A percentile compares a stretch with the other conserved stretches of the same genome.
These are phyloP conservation scores for Tolypocladium ophioglossoides DNA, from an alignment of 2,329 filamentous ascomycete species.

Conservation along the genomic window DNA sequence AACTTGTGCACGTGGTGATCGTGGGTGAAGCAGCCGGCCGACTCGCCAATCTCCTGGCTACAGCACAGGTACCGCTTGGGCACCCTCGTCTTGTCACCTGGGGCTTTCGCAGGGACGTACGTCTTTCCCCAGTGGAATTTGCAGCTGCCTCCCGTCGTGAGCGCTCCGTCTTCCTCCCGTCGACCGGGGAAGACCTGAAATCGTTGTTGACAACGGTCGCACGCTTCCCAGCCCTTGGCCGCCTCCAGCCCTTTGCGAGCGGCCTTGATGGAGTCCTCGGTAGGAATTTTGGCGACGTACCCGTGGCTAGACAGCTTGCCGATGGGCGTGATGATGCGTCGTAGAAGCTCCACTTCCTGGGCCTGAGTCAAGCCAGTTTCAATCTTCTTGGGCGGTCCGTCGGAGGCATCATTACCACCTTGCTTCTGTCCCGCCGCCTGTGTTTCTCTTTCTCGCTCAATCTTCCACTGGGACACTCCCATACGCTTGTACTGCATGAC, in stretches of 20 bases:
- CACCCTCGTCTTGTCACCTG: slow-evolving; percentile 44
- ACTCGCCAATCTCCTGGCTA: slow-evolving; percentile 60
- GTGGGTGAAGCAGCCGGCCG: slow-evolving; percentile 60
- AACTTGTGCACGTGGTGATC: slow-evolving; percentile 82
- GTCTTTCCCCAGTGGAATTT: slow-evolving; percentile 69
- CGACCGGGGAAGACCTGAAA: slow-evolving; percentile 91
- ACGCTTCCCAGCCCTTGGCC: slow-evolving; percentile 72
- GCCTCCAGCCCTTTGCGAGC: slow-evolving; percentile 55
- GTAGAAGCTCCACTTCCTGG: slow-evolving; percentile 59
- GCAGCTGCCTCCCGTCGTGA: slow-evolving; percentile 70
- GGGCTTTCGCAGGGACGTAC: slow-evolving; percentile 45
- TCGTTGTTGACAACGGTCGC: slow-evolving; percentile 73
- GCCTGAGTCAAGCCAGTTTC: slow-evolving; percentile 56
- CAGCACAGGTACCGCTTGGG: slow-evolving; percentile 70
- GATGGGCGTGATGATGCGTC: slow-evolving; percentile 53
- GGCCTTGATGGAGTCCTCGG: slow-evolving; percentile 52
- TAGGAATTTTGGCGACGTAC: slow-evolving; percentile 63
- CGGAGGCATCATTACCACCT: slow-evolving; percentile 19
- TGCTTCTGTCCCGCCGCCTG: slow-evolving; percentile 17
- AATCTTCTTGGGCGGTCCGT: slow-evolving; percentile 37
- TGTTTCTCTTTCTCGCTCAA: slow-evolving; percentile 39
- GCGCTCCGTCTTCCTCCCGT: slow-evolving; percentile 61
- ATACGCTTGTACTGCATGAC: slow-evolving; percentile 71
- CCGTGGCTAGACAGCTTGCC: slow-evolving; percentile 54
- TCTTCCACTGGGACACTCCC: slow-evolving; percentile 59